Conservation (phyloP, 495 filamentous ascomycete species). For the Aspergillus steynii region DNA sequence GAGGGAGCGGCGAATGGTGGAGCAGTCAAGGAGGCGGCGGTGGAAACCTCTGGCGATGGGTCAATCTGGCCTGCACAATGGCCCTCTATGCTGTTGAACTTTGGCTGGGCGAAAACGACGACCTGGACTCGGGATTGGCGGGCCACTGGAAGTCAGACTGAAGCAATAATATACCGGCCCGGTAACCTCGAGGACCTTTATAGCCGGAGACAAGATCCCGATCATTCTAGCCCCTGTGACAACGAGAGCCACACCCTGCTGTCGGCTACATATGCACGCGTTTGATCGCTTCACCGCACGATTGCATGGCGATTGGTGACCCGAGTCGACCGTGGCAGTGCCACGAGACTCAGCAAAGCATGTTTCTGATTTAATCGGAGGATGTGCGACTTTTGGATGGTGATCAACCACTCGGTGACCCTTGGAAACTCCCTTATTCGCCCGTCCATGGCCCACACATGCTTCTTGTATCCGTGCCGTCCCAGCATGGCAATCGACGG, state of each 20-base stretch:
- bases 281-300: background rate
- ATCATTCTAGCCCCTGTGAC: background rate
- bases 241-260: background rate
- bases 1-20: slow-evolving; percentile 78
- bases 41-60: slow-evolving; percentile 88
- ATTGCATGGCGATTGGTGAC: background rate
- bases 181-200: background rate
- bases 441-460: background rate
- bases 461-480: background rate
- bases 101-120: slow-evolving; percentile 72
- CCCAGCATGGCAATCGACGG: background rate
- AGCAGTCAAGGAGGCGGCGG: slow-evolving; percentile 75
- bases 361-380: background rate
- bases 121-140: slow-evolving; percentile 65
- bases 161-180: slow-evolving; percentile 20
- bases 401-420: background rate
- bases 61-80: slow-evolving; percentile 88
- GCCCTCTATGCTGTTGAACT: slow-evolving; percentile 85
- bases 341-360: background rate
- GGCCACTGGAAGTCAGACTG: slow-evolving; percentile 94
- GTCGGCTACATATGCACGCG: background rate
- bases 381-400: background rate
- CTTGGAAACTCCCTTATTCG: background rate
- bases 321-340: background rate
- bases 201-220: background rate